Conservation (phyloP, 106 monocot species). For the Gastrodia elata region DNA sequence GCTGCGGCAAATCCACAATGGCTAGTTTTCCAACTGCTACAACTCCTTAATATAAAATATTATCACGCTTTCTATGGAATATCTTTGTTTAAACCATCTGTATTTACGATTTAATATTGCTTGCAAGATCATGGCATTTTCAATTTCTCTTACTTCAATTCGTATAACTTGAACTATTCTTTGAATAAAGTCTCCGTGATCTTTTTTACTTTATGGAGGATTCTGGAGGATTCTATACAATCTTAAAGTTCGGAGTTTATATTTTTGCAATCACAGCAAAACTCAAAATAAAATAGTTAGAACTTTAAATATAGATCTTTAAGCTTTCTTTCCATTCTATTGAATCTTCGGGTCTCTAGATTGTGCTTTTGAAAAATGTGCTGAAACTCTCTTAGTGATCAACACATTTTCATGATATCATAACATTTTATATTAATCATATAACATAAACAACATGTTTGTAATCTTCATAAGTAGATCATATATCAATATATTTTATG, state of each 20-base stretch:
- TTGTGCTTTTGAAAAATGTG: not conserved
- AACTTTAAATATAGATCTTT: not conserved
- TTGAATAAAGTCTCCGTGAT: not conserved
- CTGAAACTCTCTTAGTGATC: not conserved
- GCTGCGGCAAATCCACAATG: no score
- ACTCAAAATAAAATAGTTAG: not conserved
- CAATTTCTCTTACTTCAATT: no score
- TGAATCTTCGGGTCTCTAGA: not conserved
- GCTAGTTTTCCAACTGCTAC: no score
- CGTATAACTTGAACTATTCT: not conserved
- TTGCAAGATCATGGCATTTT: no score
- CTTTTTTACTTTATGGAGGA: not conserved
- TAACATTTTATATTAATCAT: not conserved
- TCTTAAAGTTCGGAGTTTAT: not conserved
- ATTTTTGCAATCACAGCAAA: not conserved
- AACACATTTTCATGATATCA: not conserved
- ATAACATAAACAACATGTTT: not conserved
- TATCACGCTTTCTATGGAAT: no score
- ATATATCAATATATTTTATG: not conserved
- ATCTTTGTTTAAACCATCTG: no score
- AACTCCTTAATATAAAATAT: no score
- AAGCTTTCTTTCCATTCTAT: not conserved
- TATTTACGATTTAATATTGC: no score
- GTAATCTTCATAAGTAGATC: not conserved
- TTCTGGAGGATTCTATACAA: not conserved